Conservation (phyloP, 345 rosid species). For the Populus davidiana region DNA sequence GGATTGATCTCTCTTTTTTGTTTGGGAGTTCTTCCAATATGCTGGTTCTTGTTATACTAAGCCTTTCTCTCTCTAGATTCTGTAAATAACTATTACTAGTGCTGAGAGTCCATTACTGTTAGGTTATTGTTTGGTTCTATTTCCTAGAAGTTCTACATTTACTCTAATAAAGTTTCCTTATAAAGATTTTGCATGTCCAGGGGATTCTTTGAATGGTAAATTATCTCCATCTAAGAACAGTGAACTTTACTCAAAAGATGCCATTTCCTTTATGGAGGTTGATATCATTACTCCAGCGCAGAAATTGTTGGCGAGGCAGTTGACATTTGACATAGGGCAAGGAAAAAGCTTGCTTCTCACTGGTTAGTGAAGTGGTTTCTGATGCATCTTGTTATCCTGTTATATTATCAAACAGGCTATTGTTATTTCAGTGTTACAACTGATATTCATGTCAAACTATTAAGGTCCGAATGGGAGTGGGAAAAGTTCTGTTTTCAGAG, state of each 20-base stretch:
- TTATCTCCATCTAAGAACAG: slow-evolving; percentile 29
- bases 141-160: background rate
- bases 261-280: slow-evolving; percentile 64
- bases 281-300: slow-evolving; percentile 88
- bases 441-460: slow-evolving; percentile 23
- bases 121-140: background rate
- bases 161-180: slow-evolving; percentile 8
- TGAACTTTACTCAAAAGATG: slow-evolving; percentile 42
- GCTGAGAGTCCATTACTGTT: background rate
- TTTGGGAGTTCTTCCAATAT: background rate
- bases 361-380: slow-evolving; percentile 52
- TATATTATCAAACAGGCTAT: background rate
- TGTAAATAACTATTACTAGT: background rate
- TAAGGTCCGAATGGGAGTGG: slow-evolving; percentile 99
- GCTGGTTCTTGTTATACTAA: background rate
- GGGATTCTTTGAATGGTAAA: slow-evolving; percentile 31
- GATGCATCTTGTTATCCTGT: background rate
- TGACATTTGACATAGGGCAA: slow-evolving; percentile 67
- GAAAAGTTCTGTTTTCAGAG: slow-evolving; percentile 93
- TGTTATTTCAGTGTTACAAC: slow-evolving; percentile 21
- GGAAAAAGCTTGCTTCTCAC: slow-evolving; percentile 94
- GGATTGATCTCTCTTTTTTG: background rate
- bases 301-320: slow-evolving; percentile 81
- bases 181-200: slow-evolving; percentile 28
- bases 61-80: background rate